Percentiles rank a stretch among this genome's conserved stretches.
These are phyloP conservation scores for Leishmania mexicana DNA, from an alignment of 208 protist species.

Conservation along the genomic window DNA sequence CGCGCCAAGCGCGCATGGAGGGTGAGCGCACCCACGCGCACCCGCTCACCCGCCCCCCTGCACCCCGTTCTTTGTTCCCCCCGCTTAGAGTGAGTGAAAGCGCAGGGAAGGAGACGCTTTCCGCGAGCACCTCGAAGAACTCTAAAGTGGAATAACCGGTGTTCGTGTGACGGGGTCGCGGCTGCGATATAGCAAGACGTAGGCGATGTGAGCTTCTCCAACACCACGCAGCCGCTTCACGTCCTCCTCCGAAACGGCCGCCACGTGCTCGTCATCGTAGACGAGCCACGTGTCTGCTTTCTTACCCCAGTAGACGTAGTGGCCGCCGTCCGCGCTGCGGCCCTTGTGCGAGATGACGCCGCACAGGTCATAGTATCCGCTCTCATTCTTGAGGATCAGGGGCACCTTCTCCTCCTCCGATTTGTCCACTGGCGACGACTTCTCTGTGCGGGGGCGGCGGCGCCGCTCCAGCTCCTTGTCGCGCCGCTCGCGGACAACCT, in stretches of 20 bases:
- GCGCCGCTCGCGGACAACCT: conserved; percentile 42
- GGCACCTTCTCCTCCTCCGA: conserved; percentile 30
- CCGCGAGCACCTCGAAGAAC: neutral
- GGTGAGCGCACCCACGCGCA: neutral
- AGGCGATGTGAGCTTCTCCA: conserved; percentile 85
- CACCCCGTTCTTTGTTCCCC: neutral
- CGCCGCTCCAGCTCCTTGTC: conserved; percentile 63
- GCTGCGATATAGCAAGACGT: conserved; percentile 83
- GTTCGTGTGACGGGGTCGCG: conserved; percentile 54
- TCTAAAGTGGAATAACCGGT: conserved; percentile 52
- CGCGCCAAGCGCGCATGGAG: neutral
- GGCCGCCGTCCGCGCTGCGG: conserved; percentile 83
- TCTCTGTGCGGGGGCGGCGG: conserved; percentile 28
- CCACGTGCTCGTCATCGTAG: conserved; percentile 76
- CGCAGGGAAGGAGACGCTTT: neutral
- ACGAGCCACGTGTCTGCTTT: conserved; percentile 67
- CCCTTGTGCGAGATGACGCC: conserved; percentile 93
- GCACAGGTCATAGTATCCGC: conserved; percentile 90
- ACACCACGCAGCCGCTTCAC: conserved; percentile 72
- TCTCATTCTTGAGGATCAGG: conserved; percentile 43
- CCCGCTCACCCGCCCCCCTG: neutral
- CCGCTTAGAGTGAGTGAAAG: neutral
- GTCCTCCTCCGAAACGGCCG: conserved; percentile 73
- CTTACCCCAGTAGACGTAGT: conserved; percentile 94
- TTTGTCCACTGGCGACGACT: conserved; percentile 7